Conservation (phyloP, 2,329 filamentous ascomycete genomes). For the Clonostachys rosea region DNA sequence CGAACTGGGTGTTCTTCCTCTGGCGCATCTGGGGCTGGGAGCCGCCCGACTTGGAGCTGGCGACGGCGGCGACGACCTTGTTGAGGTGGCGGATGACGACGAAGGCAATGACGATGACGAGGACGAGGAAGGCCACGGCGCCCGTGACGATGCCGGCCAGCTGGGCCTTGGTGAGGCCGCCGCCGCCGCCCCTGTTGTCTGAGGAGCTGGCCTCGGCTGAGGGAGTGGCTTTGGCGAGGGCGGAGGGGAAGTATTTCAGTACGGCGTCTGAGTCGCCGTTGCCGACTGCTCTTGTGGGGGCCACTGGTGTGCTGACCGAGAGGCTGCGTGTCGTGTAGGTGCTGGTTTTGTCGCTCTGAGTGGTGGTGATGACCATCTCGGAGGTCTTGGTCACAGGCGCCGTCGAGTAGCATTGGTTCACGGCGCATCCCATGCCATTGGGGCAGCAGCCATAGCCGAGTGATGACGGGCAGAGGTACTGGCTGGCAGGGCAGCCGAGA, state of each 20-base stretch:
- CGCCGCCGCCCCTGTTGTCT: conserved; percentile 14
- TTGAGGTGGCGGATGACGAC: conserved; percentile 46
- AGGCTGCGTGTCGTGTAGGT: conserved; percentile 33
- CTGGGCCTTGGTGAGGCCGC: conserved; percentile 29
- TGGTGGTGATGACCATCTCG: conserved; percentile 38
- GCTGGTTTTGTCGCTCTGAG: conserved; percentile 26
- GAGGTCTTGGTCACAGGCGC: conserved; percentile 37
- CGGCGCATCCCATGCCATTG: conserved; percentile 42
- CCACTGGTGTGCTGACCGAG: conserved; percentile 30
- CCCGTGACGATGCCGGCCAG: conserved; percentile 52
- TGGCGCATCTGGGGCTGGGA: conserved; percentile 27
- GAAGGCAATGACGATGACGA: conserved; percentile 39
- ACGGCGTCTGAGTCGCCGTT: conserved; percentile 10
- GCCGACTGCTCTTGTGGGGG: conserved; percentile 13
- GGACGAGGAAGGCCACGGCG: conserved; percentile 38
- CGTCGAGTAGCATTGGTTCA: conserved; percentile 41
- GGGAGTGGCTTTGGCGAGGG: conserved; percentile 32
- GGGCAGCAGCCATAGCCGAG: conserved; percentile 49
- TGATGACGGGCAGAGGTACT: conserved; percentile 43
- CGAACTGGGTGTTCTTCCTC: conserved; percentile 32
- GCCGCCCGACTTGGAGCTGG: conserved; percentile 17
- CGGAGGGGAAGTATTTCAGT: conserved; percentile 37
- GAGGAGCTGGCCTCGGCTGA: conserved; percentile 13
- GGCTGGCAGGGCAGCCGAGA: conserved; percentile 35
- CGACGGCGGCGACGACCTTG: conserved; percentile 32